A percentile compares a stretch with the other conserved stretches of the same genome.
Evolutionary conservation across 2,329 filamentous ascomycete genomes (phyloP).

Genomic region (Epichloe glyceriae): DNA sequence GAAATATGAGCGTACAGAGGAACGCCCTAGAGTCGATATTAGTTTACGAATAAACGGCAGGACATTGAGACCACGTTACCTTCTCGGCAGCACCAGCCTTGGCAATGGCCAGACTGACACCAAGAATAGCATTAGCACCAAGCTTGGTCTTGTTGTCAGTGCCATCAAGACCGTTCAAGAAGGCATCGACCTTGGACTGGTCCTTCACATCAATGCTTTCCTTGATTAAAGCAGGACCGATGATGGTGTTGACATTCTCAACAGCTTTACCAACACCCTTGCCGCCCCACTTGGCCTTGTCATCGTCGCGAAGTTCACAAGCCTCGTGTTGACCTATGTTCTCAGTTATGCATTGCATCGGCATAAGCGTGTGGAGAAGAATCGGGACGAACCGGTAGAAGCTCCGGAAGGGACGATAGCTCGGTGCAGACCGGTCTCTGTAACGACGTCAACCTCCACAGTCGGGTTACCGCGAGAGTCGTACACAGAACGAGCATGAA

Average conservation of each 20-base stretch:
- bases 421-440: slow-evolving; percentile 90
- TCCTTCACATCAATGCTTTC: slow-evolving; percentile 75
- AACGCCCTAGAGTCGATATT: slow-evolving; percentile 40
- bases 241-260: slow-evolving; percentile 70
- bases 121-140: slow-evolving; percentile 79
- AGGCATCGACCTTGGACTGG: slow-evolving; percentile 70
- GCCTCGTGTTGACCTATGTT: slow-evolving; percentile 71
- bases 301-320: slow-evolving; percentile 79
- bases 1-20: slow-evolving; percentile 82
- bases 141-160: slow-evolving; percentile 79
- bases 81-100: slow-evolving; percentile 86
- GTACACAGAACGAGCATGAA: slow-evolving; percentile 91
- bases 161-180: slow-evolving; percentile 76
- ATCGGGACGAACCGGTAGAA: slow-evolving; percentile 61
- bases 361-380: slow-evolving; percentile 9
- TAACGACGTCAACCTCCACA: slow-evolving; percentile 95
- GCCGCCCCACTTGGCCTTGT: slow-evolving; percentile 75
- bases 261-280: slow-evolving; percentile 84
- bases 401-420: slow-evolving; percentile 95
- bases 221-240: slow-evolving; percentile 72
- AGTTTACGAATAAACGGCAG: not conserved
- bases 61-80: slow-evolving; percentile 23
- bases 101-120: slow-evolving; percentile 71
- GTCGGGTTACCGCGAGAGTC: slow-evolving; percentile 98
- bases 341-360: slow-evolving; percentile 17